phyloP scores from a whole-genome alignment of 164 flowering plant genomes.

The Malania oleifera region DNA sequence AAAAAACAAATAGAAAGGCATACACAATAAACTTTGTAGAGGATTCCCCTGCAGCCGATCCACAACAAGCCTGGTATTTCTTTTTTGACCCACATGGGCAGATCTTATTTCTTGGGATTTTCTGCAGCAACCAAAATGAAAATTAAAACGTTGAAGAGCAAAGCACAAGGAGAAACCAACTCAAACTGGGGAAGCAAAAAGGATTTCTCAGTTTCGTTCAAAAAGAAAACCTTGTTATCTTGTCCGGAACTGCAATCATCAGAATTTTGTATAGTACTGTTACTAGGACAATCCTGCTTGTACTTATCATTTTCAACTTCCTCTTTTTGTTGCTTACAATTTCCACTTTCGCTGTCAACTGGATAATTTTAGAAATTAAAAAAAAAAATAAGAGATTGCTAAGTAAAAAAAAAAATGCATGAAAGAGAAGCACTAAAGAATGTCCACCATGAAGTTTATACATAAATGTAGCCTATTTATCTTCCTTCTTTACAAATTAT shows the following conservation, averaged over 20 bases:
- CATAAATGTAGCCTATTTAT: no score
- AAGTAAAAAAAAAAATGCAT: not conserved
- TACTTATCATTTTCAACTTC: conserved; percentile 10
- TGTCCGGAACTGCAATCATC: conserved; percentile 17
- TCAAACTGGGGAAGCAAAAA: conserved; percentile 1
- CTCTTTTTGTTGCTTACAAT: conserved; percentile 19
- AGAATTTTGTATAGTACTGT: conserved; percentile 15
- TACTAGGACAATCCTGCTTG: conserved; percentile 15
- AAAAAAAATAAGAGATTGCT: not conserved
- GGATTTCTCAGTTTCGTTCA: not conserved
- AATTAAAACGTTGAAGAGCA: not conserved
- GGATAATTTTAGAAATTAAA: conserved; percentile 6
- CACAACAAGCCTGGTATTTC: conserved; percentile 87
- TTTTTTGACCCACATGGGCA: conserved; percentile 96
- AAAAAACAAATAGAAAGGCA: no score
- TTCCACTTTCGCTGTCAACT: conserved; percentile 29
- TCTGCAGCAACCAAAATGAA: conserved; percentile 33
- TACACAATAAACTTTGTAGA: conserved; percentile 46
- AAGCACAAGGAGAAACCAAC: conserved; percentile 2
- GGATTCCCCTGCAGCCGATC: conserved; percentile 42
- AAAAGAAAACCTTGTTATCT: conserved; percentile 38
- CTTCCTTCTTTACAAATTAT: no score
- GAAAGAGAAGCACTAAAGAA: not conserved
- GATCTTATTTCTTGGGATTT: conserved; percentile 58
- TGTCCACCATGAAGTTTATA: no score